Evolutionary conservation across 2,329 filamentous ascomycete species (phyloP).

Genomic region (Achaetomium macrosporum): DNA sequence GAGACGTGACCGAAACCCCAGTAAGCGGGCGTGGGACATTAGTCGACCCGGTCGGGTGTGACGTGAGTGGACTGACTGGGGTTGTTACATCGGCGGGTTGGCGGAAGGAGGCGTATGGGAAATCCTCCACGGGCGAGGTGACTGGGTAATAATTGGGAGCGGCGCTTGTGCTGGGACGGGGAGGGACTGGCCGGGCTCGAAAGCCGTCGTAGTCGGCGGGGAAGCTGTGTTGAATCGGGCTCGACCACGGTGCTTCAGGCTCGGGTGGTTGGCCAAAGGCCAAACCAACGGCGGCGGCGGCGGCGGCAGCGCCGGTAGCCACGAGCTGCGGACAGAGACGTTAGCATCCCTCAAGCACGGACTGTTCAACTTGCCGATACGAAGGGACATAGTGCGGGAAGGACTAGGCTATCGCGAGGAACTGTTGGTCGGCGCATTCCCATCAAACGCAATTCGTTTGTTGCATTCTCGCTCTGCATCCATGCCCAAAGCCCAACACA

Average conservation of each 20-base stretch:
- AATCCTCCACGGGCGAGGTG: constrained; percentile 29
- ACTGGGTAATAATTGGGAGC: constrained; percentile 29
- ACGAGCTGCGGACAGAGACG: constrained; percentile 42
- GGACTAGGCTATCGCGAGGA: not conserved
- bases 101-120: constrained; percentile 27
- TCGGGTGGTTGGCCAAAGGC: constrained; percentile 52
- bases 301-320: constrained; percentile 56
- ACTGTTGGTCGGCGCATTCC: not conserved
- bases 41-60: constrained; percentile 27
- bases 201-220: constrained; percentile 29
- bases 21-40: constrained; percentile 28
- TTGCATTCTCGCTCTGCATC: constrained; percentile 9
- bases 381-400: not conserved
- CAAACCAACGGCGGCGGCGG: constrained; percentile 53
- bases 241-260: constrained; percentile 29
- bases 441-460: constrained; percentile 6
- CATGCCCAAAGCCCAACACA: not conserved
- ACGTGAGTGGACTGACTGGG: constrained; percentile 20
- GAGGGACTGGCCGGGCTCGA: constrained; percentile 27
- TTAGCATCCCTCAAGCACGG: constrained; percentile 11
- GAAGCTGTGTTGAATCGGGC: constrained; percentile 30
- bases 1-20: constrained; percentile 37
- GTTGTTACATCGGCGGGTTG: constrained; percentile 15
- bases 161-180: constrained; percentile 42
- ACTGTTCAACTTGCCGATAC: not conserved